Percentiles rank a stretch among this genome's conserved stretches.
phyloP scores from a whole-genome alignment of 2,329 filamentous ascomycete genomes.

The Sporothrix mexicana region DNA sequence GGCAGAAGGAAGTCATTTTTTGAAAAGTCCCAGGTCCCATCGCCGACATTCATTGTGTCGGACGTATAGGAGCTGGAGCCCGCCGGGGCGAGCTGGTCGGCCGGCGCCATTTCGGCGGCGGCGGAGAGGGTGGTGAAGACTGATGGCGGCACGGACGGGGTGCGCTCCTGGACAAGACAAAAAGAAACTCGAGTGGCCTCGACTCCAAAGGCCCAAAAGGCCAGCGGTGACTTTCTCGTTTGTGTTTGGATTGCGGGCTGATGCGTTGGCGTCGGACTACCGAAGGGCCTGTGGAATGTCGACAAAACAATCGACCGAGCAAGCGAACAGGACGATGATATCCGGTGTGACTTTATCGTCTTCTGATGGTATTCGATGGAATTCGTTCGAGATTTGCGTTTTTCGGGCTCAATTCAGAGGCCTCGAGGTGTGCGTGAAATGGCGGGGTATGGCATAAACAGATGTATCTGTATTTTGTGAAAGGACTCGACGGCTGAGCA shows the following conservation, averaged over 20 bases:
- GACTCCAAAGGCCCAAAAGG: constrained; percentile 12
- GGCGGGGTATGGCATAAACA: constrained; percentile 16
- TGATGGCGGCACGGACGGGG: neutral
- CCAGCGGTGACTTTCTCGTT: neutral
- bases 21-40: constrained; percentile 81
- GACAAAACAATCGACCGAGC: neutral
- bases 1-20: constrained; percentile 80
- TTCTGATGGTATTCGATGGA: neutral
- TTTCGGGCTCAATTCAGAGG: neutral
- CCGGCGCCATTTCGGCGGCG: constrained; percentile 65
- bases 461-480: neutral
- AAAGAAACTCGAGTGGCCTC: neutral
- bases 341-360: neutral
- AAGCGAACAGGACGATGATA: constrained; percentile 8
- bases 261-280: constrained; percentile 14
- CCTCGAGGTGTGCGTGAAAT: constrained; percentile 15
- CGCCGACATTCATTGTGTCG: constrained; percentile 75
- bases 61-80: constrained; percentile 76
- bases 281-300: constrained; percentile 19
- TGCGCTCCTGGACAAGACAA: neutral
- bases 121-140: constrained; percentile 11
- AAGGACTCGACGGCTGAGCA: neutral
- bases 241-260: constrained; percentile 14
- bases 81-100: constrained; percentile 67
- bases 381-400: neutral